Percentiles rank a stretch among this genome's conserved stretches.
phyloP scores from a whole-genome alignment of 2,329 filamentous ascomycete species.

The Bisporella sp. region DNA sequence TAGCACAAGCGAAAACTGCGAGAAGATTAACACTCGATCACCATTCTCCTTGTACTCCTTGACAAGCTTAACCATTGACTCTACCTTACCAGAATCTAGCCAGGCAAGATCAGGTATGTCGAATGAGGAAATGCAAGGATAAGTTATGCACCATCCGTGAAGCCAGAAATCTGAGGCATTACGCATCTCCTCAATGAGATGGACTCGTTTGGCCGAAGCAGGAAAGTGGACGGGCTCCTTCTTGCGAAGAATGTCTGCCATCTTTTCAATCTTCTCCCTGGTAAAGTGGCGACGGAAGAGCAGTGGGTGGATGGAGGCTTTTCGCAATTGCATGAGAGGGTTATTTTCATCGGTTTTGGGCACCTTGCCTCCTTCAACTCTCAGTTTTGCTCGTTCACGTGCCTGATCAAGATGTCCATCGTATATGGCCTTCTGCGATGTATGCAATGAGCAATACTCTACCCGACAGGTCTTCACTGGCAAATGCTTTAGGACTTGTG shows the following conservation, averaged over 20 bases:
- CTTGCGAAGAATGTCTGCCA: conserved; percentile 69
- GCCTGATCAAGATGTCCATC: conserved; percentile 58
- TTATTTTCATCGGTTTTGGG: conserved; percentile 53
- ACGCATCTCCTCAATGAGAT: conserved; percentile 49
- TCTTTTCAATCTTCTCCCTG: conserved; percentile 67
- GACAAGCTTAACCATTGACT: conserved; percentile 70
- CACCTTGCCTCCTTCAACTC: conserved; percentile 45
- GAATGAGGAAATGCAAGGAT: conserved; percentile 44
- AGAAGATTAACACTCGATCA: conserved; percentile 85
- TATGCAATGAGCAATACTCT: conserved; percentile 73
- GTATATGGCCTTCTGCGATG: conserved; percentile 68
- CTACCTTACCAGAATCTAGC: conserved; percentile 74
- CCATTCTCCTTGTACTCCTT: conserved; percentile 68
- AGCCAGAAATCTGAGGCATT: conserved; percentile 57
- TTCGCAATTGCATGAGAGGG: conserved; percentile 83
- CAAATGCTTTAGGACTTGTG: conserved; percentile 79
- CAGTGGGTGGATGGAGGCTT: conserved; percentile 86
- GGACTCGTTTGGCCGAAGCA: conserved; percentile 40
- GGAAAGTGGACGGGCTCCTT: conserved; percentile 50
- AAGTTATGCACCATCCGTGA: conserved; percentile 59
- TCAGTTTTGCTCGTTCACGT: conserved; percentile 47
- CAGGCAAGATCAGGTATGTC: conserved; percentile 48
- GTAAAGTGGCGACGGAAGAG: conserved; percentile 78
- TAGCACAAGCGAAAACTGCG: conserved; percentile 85
- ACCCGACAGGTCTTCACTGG: conserved; percentile 73